Base-by-base conservation (phyloP, 2,329 filamentous ascomycete genomes). In the Venturia asperata region DNA sequence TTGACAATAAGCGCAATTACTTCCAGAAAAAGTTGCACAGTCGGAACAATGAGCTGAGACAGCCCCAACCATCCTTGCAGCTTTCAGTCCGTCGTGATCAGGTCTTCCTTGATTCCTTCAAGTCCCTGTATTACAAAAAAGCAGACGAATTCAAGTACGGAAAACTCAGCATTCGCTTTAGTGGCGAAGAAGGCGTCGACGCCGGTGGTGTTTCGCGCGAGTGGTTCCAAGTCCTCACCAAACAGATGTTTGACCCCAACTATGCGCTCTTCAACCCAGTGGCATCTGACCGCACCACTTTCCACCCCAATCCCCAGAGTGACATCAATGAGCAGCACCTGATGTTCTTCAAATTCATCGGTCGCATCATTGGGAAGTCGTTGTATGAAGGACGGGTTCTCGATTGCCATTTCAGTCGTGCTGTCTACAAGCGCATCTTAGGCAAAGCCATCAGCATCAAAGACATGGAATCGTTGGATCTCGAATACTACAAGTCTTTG, bases 1-100 rank as follows among this genome's bases (percentile, higher is more conserved):
- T 99, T 72, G 94, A 99, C 79, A 99, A 99, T 80, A 99, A 99
- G 81, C 92, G 94, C 72, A 97, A 96, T 78, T 99, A 95, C 82
- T 99, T 99, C 82, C 97, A 87, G 74, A 89, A 94, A 67, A 92
- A 91, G 72, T 87, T 99, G 13, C 94, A 99, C 76, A 85, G 85
- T 58, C 85, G 89, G 62, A 83, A 83, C 64, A 84, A 85, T 64
- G 87, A 91, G 19, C 83, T 83, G 67, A 87, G 92, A 55, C 86
- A 90, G 63, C 82, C 88, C 9, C 86, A 90, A 70, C 85, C 86
- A 60, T 89, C 91, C 55, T 81, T 99, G 63, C 92, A 96, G 75
- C 85, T 99, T 60, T 88, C 88, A 66, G 90, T 99, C 66, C 90
- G 95, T 66, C 90, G 94, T 72, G 91, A 97, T 66, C 90, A 96